These are phyloP conservation scores for Neonectria hederae DNA, from an alignment of 2,329 filamentous ascomycete species.

Conservation along the genomic window DNA sequence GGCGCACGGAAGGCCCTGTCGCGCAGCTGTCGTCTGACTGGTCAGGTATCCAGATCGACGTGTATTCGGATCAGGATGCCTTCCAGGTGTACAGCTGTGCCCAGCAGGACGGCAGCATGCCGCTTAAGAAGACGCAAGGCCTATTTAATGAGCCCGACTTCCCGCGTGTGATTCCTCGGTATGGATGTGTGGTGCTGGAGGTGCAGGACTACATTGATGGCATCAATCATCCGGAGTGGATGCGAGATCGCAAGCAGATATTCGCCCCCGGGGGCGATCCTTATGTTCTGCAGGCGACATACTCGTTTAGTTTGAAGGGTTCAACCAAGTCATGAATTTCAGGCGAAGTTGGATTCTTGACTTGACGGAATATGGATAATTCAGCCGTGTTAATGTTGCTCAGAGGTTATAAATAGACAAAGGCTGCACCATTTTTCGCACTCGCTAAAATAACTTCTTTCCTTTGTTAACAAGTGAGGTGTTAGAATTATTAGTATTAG, in stretches of 20 bases:
- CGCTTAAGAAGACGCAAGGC: constrained; percentile 77
- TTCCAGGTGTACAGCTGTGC: constrained; percentile 90
- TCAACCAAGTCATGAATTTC: constrained; percentile 4
- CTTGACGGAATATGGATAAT: background rate
- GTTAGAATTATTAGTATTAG: too few species aligned
- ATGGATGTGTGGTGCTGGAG: constrained; percentile 90
- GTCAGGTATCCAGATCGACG: constrained; percentile 84
- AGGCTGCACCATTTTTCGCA: background rate
- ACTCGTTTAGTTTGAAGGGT: constrained; percentile 64
- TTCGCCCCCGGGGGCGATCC: constrained; percentile 67
- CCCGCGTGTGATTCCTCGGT: constrained; percentile 73
- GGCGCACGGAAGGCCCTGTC: constrained; percentile 67
- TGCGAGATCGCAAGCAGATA: constrained; percentile 69
- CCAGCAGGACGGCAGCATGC: constrained; percentile 75
- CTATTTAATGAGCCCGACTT: constrained; percentile 62
- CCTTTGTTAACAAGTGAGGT: too few species aligned
- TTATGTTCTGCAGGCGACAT: constrained; percentile 70
- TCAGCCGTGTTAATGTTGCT: background rate
- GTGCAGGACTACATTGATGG: constrained; percentile 94
- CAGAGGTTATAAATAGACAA: background rate
- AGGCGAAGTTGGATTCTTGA: background rate
- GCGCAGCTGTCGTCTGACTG: constrained; percentile 76
- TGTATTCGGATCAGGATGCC: constrained; percentile 85
- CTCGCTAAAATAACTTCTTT: too few species aligned
- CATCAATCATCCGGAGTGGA: constrained; percentile 93